A percentile compares a stretch with the other conserved stretches of the same genome.
phyloP scores from a whole-genome alignment of 352 stramenopile species.

The Pythium inflatum region DNA sequence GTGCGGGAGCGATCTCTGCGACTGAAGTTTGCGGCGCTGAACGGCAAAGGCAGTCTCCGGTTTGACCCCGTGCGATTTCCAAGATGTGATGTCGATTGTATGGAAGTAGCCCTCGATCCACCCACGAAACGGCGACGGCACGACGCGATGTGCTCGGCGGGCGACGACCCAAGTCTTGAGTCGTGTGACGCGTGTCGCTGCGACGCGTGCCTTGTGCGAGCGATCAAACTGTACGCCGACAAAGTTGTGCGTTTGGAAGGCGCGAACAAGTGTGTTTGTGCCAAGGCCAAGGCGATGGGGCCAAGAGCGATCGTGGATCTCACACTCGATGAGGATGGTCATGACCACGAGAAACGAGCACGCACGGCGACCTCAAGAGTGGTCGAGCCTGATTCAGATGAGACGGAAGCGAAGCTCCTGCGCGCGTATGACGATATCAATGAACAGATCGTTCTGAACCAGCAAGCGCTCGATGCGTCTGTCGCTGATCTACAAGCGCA shows the following conservation, averaged over 20 bases:
- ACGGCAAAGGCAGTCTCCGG: not conserved
- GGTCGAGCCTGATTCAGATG: too few species aligned
- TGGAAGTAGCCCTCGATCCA: too few species aligned
- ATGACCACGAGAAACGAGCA: conserved; percentile 19
- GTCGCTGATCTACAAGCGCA: conserved; percentile 29
- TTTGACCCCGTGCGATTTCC: too few species aligned
- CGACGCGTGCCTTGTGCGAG: not conserved
- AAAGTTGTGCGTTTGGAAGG: not conserved
- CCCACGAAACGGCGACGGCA: too few species aligned
- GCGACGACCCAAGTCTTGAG: not conserved
- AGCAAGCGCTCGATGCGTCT: conserved; percentile 42
- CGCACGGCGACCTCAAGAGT: too few species aligned
- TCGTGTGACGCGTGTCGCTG: not conserved
- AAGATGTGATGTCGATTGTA: too few species aligned
- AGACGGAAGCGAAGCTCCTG: conserved; percentile 12
- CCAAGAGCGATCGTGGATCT: not conserved
- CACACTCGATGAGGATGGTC: not conserved
- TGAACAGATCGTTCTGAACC: conserved; percentile 32
- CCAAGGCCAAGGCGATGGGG: too few species aligned
- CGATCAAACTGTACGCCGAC: not conserved
- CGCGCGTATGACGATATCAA: conserved; percentile 17
- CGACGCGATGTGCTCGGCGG: not conserved
- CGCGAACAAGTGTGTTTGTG: too few species aligned
- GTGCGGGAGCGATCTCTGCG: not conserved
- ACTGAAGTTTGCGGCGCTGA: conserved; percentile 10